Base-by-base conservation (phyloP, 2,329 filamentous ascomycete genomes). In the Aureobasidium sp. region DNA sequence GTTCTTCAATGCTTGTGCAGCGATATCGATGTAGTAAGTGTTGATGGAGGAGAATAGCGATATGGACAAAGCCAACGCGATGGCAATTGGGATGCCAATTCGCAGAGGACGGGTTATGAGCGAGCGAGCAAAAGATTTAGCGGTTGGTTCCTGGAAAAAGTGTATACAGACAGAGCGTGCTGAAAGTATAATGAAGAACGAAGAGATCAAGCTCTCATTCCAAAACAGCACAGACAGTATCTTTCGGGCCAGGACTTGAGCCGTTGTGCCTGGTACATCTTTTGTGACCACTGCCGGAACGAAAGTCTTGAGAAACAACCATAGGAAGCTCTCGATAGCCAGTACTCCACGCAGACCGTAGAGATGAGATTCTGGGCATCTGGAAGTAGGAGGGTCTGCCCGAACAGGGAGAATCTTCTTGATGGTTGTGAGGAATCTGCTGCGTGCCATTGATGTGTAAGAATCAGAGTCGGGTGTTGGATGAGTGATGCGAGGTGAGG, bases 131-230 rank as follows among this genome's bases (percentile, higher is more conserved):
- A 70, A 66, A 4, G 64, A 59, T 35, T 61, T 58, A 40, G 67
- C 65, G 3, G 61, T 65, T 0, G 68, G 66, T 22, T 68, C 61
- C 11, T 57, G 57, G 30, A 76, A 61, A 48, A 73, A 76, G 4
- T 69, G 69, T 3, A 74, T 63, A 27, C 66, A 68, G n/a, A 71
- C 65, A 11, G 68, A 68, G 16, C 74, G 70, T 8, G 70, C 72
- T 6, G 71, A 74, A 17, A 76, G 63, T 22, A 74, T 64, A 55
- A 76, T 68, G 60, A 75, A 67, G 62, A 68, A 70, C 16, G 70
- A 70, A 61, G 71, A 71, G 49, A 76, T 69, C 54, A 76, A 61
- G 25, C 67, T 66, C 30, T 70, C 64, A 57, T 75, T 74, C 70
- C 71, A 74, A 55, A 74, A 68, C 6, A 75, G 60, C 14, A 74